phyloP scores from a whole-genome alignment of 2,329 filamentous ascomycete species.

The Dactylonectria estremocensis region DNA sequence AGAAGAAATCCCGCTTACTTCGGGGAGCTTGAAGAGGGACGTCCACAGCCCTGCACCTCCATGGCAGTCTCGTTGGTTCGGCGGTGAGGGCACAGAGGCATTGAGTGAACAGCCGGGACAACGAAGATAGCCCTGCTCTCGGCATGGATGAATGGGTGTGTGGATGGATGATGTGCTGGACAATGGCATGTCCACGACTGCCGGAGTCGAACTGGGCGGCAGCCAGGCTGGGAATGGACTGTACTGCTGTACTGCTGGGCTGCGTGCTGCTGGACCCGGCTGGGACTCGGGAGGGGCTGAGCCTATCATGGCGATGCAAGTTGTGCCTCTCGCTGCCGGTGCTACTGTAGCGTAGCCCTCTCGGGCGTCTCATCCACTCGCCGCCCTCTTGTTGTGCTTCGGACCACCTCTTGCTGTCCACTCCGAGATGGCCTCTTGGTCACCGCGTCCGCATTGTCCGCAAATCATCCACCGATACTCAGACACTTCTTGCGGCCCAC shows the following conservation, averaged over 20 bases:
- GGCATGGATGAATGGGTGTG: conserved; percentile 24
- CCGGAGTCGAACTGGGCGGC: conserved; percentile 26
- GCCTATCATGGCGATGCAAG: conserved; percentile 26
- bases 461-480: conserved; percentile 42
- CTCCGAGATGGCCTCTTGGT: conserved; percentile 16
- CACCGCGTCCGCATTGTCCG: conserved; percentile 29
- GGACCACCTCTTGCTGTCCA: conserved; percentile 20
- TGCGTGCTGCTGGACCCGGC: conserved; percentile 23
- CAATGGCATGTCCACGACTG: conserved; percentile 27
- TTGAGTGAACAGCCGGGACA: conserved; percentile 7
- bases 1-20: conserved; percentile 12
- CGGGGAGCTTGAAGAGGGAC: conserved; percentile 17
- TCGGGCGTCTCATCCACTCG: conserved; percentile 15
- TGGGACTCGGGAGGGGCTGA: conserved; percentile 30
- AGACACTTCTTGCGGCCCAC: conserved; percentile 40
- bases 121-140: conserved; percentile 20
- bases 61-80: conserved; percentile 19
- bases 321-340: conserved; percentile 25
- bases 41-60: conserved; percentile 10
- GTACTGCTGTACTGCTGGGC: conserved; percentile 9
- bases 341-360: conserved; percentile 35
- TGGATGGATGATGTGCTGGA: conserved; percentile 26
- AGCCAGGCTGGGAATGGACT: conserved; percentile 24
- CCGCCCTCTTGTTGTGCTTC: conserved; percentile 16
- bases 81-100: conserved; percentile 23